These are phyloP conservation scores for Omphalotus guepiniiformis DNA, from an alignment of 768 basidiomycete species.

Conservation along the genomic window DNA sequence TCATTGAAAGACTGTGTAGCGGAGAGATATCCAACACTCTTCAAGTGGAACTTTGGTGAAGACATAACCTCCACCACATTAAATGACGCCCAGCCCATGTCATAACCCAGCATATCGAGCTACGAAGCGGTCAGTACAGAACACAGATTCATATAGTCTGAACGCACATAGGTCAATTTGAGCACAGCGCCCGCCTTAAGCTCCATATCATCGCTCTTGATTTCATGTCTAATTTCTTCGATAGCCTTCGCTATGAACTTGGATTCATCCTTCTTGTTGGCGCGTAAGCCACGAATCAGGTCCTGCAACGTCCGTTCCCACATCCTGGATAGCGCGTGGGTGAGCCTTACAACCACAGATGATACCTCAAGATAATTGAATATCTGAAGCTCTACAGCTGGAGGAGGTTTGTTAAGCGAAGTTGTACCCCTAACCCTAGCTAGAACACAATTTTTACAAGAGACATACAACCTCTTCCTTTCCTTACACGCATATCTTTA, in stretches of 20 bases:
- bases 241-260: constrained; percentile 91
- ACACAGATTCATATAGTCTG: neutral
- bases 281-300: constrained; percentile 90
- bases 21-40: constrained; percentile 93
- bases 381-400: too few relatives aligned
- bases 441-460: too few relatives aligned
- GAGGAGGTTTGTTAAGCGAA: too few relatives aligned
- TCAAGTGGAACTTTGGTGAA: constrained; percentile 84
- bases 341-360: too few relatives aligned
- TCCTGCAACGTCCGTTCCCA: constrained; percentile 97
- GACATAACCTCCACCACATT: constrained; percentile 99
- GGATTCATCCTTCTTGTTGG: constrained; percentile 91
- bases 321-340: constrained; percentile 62
- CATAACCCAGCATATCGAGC: constrained; percentile 97
- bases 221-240: constrained; percentile 90
- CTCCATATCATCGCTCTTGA: constrained; percentile 93
- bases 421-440: too few relatives aligned
- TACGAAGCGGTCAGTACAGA: constrained; percentile 26
- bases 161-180: constrained; percentile 93
- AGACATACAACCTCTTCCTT: too few relatives aligned
- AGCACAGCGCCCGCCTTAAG: constrained; percentile 92
- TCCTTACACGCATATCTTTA: too few relatives aligned
- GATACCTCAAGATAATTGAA: too few relatives aligned
- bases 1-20: constrained; percentile 87
- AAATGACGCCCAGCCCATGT: constrained; percentile 95